phyloP scores from a whole-genome alignment of 257 asterid genomes.

The Rhazya stricta region DNA sequence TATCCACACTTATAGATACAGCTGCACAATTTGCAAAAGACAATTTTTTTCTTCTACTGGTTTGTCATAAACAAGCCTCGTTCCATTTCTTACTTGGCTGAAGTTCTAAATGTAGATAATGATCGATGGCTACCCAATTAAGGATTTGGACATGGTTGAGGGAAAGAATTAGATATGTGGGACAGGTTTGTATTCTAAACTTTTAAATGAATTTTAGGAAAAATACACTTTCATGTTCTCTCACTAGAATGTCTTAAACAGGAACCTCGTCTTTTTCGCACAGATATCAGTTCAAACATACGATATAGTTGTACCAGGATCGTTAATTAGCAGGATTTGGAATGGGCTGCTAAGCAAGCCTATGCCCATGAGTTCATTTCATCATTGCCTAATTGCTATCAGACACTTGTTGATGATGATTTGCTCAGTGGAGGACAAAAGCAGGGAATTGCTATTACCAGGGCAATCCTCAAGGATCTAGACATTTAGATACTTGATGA shows the following conservation, averaged over 20 bases:
- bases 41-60: background rate
- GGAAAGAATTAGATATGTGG: constrained; percentile 85
- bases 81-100: constrained; percentile 12
- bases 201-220: constrained; percentile 6
- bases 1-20: background rate
- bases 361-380: constrained; percentile 81
- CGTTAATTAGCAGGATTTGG: constrained; percentile 67
- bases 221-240: constrained; percentile 9
- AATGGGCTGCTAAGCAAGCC: constrained; percentile 89
- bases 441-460: constrained; percentile 91
- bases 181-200: constrained; percentile 60
- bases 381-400: constrained; percentile 76
- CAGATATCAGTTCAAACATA: constrained; percentile 81
- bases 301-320: constrained; percentile 73
- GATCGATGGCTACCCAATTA: constrained; percentile 67
- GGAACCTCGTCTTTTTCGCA: constrained; percentile 94
- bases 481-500: constrained; percentile 86
- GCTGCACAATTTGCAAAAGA: background rate
- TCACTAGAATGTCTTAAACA: constrained; percentile 19
- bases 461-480: constrained; percentile 90
- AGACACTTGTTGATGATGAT: constrained; percentile 88
- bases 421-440: constrained; percentile 98
- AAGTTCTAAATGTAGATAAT: constrained; percentile 47
- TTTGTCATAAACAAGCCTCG: background rate
- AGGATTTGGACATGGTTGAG: constrained; percentile 73